A percentile compares a stretch with the other conserved stretches of the same genome.
Conservation (phyloP, 2,329 filamentous ascomycete species). For the Lecanosticta acicola region DNA sequence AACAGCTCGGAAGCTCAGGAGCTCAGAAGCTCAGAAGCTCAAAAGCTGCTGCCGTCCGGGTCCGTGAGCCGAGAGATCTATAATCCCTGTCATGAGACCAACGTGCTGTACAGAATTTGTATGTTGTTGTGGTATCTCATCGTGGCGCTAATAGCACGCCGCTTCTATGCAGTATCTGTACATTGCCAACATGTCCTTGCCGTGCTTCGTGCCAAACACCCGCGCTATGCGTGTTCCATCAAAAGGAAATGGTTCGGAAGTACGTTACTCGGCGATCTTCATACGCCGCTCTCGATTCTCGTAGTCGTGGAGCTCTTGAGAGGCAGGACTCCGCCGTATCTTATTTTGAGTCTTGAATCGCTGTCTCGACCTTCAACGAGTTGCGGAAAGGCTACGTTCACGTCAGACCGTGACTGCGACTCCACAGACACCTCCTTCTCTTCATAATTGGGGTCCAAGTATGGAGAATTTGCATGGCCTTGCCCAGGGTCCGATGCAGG, state of each 20-base stretch:
- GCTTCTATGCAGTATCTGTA: neutral
- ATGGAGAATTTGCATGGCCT: neutral
- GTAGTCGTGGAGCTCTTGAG: conserved; percentile 15
- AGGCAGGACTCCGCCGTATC: conserved; percentile 7
- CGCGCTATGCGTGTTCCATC: conserved; percentile 18
- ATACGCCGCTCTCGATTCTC: conserved; percentile 18
- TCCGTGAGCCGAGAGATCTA: neutral
- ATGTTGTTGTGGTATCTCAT: neutral
- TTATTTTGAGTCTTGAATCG: neutral
- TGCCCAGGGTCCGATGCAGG: neutral
- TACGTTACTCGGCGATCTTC: conserved; percentile 2
- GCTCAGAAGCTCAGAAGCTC: no score
- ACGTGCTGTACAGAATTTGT: no score
- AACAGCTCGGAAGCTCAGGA: no score
- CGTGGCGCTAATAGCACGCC: neutral
- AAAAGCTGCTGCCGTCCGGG: neutral
- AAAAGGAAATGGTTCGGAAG: conserved; percentile 4
- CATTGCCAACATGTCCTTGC: neutral
- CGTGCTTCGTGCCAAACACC: conserved; percentile 10
- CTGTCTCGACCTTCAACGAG: neutral
- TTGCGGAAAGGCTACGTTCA: neutral
- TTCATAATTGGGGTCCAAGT: neutral
- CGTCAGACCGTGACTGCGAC: no score
- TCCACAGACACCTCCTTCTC: no score
- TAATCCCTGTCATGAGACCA: neutral